Conservation (phyloP, 208 protist genomes). For the Leishmania amazonensis region DNA sequence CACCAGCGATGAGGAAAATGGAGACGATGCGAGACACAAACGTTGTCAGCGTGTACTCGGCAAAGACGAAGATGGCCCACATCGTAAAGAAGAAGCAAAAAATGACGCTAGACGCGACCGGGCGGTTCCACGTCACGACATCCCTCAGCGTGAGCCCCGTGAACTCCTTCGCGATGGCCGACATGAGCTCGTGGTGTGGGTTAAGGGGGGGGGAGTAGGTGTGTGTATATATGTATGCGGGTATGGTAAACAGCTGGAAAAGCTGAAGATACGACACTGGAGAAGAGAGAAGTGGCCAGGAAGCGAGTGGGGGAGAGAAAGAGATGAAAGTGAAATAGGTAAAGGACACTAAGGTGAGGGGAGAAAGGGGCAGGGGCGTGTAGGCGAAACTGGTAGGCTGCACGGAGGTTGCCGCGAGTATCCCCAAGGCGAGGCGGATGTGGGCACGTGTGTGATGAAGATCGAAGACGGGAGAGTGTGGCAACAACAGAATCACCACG, state of each 20-base stretch:
- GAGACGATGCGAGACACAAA: conserved; percentile 58
- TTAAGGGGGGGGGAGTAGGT: too few species aligned
- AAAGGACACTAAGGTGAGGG: not conserved
- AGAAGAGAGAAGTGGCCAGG: not conserved
- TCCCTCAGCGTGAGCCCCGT: conserved; percentile 50
- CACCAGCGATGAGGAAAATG: conserved; percentile 44
- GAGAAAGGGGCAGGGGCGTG: not conserved
- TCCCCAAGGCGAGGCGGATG: not conserved
- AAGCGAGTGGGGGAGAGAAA: not conserved
- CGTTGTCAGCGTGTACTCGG: conserved; percentile 82
- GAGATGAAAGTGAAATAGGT: not conserved
- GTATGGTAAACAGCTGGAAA: not conserved
- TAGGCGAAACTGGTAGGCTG: not conserved
- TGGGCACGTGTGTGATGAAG: not conserved
- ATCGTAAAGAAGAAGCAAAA: conserved; percentile 37
- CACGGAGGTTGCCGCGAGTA: not conserved
- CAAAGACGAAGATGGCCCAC: conserved; percentile 63
- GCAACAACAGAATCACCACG: not conserved
- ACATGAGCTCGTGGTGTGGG: conserved; percentile 15
- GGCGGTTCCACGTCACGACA: conserved; percentile 71
- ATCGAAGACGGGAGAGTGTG: not conserved
- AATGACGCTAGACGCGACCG: conserved; percentile 53
- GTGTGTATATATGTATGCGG: too few species aligned
- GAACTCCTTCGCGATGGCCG: conserved; percentile 39
- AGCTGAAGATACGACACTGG: not conserved